Percentiles rank a stretch among this genome's conserved stretches.
phyloP scores from a whole-genome alignment of 2,329 filamentous ascomycete genomes.

The Epichloe typhina region DNA sequence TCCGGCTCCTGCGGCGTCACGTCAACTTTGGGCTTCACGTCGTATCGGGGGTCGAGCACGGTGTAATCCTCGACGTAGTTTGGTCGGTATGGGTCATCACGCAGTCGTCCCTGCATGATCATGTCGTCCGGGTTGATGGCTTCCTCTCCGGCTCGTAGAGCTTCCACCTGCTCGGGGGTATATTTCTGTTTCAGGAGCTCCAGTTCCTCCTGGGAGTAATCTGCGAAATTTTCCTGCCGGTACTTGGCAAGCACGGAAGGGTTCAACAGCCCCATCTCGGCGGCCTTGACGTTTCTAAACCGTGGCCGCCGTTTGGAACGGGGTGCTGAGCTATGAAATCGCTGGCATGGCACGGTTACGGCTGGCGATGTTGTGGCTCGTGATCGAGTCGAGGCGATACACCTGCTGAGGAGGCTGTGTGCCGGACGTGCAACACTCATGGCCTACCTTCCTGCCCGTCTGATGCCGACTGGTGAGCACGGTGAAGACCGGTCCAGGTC shows the following conservation, averaged over 20 bases:
- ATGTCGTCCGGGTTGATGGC: constrained; percentile 65
- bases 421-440: constrained; percentile 45
- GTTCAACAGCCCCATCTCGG: constrained; percentile 36
- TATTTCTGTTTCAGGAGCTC: constrained; percentile 52
- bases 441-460: constrained; percentile 13
- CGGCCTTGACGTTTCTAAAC: constrained; percentile 39
- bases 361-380: constrained; percentile 12
- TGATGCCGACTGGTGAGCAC: background rate
- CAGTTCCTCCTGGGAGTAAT: constrained; percentile 56
- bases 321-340: constrained; percentile 39
- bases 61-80: constrained; percentile 76
- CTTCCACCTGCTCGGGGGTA: constrained; percentile 64
- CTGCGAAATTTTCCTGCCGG: constrained; percentile 37
- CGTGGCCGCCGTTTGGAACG: constrained; percentile 34
- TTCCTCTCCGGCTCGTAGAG: constrained; percentile 68
- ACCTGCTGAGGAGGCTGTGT: constrained; percentile 39
- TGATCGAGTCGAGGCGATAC: constrained; percentile 24
- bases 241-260: constrained; percentile 31
- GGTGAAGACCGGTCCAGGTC: background rate
- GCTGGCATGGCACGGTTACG: constrained; percentile 21
- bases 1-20: constrained; percentile 37
- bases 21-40: constrained; percentile 45
- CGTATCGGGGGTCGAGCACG: constrained; percentile 61
- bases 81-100: constrained; percentile 58
- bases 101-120: constrained; percentile 55